phyloP scores from a whole-genome alignment of 1,284 basidiomycete genomes.

The Pascua sp. region DNA sequence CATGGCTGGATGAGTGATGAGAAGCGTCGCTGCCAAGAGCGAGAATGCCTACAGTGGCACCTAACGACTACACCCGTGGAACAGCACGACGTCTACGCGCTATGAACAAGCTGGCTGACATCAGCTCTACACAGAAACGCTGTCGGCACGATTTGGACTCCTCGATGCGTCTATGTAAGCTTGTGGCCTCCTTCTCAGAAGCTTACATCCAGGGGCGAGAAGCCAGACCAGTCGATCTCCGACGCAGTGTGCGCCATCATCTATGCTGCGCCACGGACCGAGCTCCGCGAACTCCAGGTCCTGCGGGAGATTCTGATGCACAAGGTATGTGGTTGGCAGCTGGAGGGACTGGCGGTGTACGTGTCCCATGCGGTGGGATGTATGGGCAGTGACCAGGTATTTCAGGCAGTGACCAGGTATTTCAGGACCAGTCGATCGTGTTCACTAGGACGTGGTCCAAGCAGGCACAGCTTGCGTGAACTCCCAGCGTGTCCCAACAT shows the following conservation, averaged over 20 bases:
- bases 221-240: conserved; percentile 74
- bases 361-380: too few species aligned
- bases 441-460: too few species aligned
- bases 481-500: too few species aligned
- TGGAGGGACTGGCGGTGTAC: too few species aligned
- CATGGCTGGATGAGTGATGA: too few species aligned
- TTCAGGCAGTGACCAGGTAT: too few species aligned
- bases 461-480: too few species aligned
- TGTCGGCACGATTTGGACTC: conserved; percentile 87
- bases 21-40: too few species aligned
- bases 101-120: neutral
- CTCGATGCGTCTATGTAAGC: conserved; percentile 58
- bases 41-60: too few species aligned
- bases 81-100: neutral
- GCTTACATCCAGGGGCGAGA: conserved; percentile 57
- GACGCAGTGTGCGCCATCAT: conserved; percentile 77
- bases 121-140: conserved; percentile 78
- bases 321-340: conserved; percentile 48
- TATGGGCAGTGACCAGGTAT: too few species aligned
- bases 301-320: conserved; percentile 91
- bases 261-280: conserved; percentile 83
- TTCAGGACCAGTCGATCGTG: too few species aligned
- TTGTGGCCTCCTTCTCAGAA: neutral
- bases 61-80: neutral
- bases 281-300: conserved; percentile 87